Evolutionary conservation across 1,284 basidiomycete species (phyloP), one percentile per base, ranked within the genome.

Genomic region (Marasmius fiardii): DNA sequence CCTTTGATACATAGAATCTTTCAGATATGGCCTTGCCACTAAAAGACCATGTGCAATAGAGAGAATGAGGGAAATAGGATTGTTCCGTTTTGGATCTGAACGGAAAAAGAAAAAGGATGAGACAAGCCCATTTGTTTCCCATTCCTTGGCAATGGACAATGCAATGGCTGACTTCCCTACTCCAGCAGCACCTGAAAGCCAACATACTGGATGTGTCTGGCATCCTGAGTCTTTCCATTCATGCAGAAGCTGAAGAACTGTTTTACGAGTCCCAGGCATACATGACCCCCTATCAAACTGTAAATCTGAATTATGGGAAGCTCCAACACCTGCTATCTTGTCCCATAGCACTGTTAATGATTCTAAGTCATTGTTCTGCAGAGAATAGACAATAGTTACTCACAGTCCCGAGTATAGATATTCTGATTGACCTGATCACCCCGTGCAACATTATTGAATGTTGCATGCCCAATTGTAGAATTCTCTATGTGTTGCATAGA

Each of bases 81-180:
- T 55, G 37, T 51, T 55, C 4, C 58, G 20, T n/a, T 12, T 26
- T 1, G 43, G 31, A 10, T 55, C 45, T 12, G 45, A 16, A 2
- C 58, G 56, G 51, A 63, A 63, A 45, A 59, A 64, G 49, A 60
- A 64, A 18, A 49, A 59, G 5, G 63, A 58, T 3, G 51, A 58
- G 6, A 63, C 47, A 2, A 21, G 28, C 5, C 48, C 50, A 11
- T 20, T 7, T 6, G 52, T 20, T 12, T 43, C 49, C 11, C 35
- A 58, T 12, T 26, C 28, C 18, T 61, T 28, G 10, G 61, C 58
- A 14, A 64, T 41, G 2, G 59, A 61, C 20, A 56, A n/a, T n/a
- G n/a, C n/a, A n/a, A n/a, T n/a, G n/a, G n/a, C n/a, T n/a, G n/a
- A n/a, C n/a, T n/a, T n/a, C 59, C 0, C 63, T 11, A 26, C 28